A percentile compares a stretch with the other conserved stretches of the same genome.
Conservation (phyloP, 495 filamentous ascomycete species). For the Pyrenula massariospora region DNA sequence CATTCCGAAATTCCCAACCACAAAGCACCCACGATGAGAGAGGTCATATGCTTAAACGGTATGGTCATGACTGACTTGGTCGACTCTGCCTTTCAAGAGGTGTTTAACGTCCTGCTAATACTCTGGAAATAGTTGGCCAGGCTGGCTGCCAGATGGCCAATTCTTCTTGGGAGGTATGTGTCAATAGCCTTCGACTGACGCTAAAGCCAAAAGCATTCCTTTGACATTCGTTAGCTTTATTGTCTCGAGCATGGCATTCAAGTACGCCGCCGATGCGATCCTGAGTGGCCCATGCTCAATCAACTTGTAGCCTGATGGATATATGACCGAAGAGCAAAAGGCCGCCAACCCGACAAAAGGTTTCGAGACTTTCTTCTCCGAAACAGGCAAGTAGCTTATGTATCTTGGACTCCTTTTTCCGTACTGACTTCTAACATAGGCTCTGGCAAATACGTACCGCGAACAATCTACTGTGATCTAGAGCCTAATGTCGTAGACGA, state of each 20-base stretch:
- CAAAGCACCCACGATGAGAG: conserved; percentile 69
- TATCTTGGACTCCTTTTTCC: conserved; percentile 1
- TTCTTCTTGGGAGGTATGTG: conserved; percentile 95
- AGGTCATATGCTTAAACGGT: conserved; percentile 98
- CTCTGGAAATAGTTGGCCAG: conserved; percentile 76
- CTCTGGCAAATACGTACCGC: conserved; percentile 96
- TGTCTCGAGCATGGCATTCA: conserved; percentile 99
- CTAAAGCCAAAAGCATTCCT: neutral
- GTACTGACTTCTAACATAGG: conserved; percentile 38
- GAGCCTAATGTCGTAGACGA: conserved; percentile 99
- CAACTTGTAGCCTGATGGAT: conserved; percentile 78
- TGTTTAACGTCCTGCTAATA: conserved; percentile 4
- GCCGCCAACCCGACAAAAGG: conserved; percentile 83
- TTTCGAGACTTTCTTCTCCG: conserved; percentile 99
- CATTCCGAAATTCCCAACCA: neutral
- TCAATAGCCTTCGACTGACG: too few relatives aligned
- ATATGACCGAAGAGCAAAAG: conserved; percentile 96
- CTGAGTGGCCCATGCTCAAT: conserved; percentile 10
- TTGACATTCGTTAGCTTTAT: conserved; percentile 60
- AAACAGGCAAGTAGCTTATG: conserved; percentile 63
- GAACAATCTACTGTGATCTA: conserved; percentile 98
- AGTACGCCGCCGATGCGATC: conserved; percentile 43
- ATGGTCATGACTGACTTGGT: conserved; percentile 29
- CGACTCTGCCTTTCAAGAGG: too few relatives aligned
- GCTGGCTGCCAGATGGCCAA: conserved; percentile 99